These are phyloP conservation scores for Yamadazyma songkhlaensis DNA, from an alignment of 1,139 yeast species.

Conservation along the genomic window DNA sequence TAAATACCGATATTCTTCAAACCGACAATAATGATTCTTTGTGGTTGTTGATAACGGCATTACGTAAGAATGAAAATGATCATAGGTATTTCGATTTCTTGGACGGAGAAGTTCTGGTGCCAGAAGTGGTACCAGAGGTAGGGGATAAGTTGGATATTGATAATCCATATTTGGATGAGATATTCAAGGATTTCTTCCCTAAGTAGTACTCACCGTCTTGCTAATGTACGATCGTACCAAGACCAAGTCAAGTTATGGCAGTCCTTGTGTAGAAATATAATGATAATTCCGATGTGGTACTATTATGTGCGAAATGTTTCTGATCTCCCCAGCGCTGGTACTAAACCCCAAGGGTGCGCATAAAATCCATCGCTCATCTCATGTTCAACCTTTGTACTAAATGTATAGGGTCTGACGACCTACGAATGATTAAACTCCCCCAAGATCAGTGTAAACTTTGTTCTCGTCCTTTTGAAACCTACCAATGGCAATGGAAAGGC, in stretches of 20 bases:
- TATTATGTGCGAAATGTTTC: too few species aligned
- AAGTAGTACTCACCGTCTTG: too few species aligned
- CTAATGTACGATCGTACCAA: too few species aligned
- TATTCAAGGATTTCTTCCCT: slow-evolving; percentile 11
- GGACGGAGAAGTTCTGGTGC: not conserved
- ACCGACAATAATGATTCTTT: slow-evolving; percentile 9
- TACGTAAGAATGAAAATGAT: slow-evolving; percentile 7
- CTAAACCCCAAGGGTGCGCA: too few species aligned
- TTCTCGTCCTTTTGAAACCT: slow-evolving; percentile 80
- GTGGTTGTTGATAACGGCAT: slow-evolving; percentile 11
- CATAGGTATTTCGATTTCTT: not conserved
- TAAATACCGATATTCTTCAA: not conserved
- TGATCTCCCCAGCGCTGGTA: too few species aligned
- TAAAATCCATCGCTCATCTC: slow-evolving; percentile 3
- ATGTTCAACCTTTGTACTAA: slow-evolving; percentile 67
- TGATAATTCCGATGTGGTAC: too few species aligned
- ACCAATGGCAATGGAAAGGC: slow-evolving; percentile 57
- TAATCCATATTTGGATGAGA: slow-evolving; percentile 8
- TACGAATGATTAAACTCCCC: slow-evolving; percentile 71
- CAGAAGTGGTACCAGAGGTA: not conserved
- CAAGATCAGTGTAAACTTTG: slow-evolving; percentile 73
- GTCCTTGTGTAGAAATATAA: too few species aligned
- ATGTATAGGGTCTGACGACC: slow-evolving; percentile 67
- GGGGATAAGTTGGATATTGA: not conserved
- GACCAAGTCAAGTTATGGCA: too few species aligned